Evolutionary conservation across 352 stramenopile genomes (phyloP).

Genomic region (Pythium monospermum): DNA sequence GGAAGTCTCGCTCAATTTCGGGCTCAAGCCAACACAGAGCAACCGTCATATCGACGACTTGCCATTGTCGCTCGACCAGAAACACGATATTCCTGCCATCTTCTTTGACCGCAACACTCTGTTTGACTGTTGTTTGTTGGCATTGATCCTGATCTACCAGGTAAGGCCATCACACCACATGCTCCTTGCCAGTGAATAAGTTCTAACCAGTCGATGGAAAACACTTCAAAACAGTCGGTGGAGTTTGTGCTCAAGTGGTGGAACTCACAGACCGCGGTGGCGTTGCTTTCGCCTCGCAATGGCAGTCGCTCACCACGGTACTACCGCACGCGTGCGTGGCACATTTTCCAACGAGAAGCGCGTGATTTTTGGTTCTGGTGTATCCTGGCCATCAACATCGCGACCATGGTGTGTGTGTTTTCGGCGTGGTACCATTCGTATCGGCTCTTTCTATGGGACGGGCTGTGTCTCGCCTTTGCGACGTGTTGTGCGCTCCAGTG

Average conservation of each 20-base stretch:
- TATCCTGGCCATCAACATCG: constrained; percentile 42
- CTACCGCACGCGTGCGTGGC: constrained; percentile 16
- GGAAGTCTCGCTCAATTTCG: constrained; percentile 57
- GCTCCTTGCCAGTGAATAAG: no score
- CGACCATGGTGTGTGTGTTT: constrained; percentile 44
- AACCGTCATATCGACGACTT: constrained; percentile 6
- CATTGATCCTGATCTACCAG: constrained; percentile 45
- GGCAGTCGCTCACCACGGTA: constrained; percentile 12
- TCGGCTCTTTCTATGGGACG: constrained; percentile 44
- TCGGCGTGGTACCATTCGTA: constrained; percentile 52
- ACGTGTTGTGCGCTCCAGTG: constrained; percentile 69
- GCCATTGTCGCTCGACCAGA: constrained; percentile 1
- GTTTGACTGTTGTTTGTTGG: constrained; percentile 43
- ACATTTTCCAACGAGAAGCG: constrained; percentile 18
- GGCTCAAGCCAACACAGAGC: constrained; percentile 19
- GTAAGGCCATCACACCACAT: no score
- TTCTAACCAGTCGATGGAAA: no score
- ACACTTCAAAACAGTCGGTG: constrained; percentile 26
- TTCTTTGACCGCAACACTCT: constrained; percentile 36
- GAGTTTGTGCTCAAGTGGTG: constrained; percentile 46
- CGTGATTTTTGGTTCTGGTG: constrained; percentile 71
- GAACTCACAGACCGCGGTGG: constrained; percentile 14
- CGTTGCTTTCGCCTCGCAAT: constrained; percentile 13
- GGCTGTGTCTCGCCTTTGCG: constrained; percentile 56
- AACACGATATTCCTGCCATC: constrained; percentile 31